phyloP scores from a whole-genome alignment of 371 early-diverging fungal species.

The Circinella minor region DNA sequence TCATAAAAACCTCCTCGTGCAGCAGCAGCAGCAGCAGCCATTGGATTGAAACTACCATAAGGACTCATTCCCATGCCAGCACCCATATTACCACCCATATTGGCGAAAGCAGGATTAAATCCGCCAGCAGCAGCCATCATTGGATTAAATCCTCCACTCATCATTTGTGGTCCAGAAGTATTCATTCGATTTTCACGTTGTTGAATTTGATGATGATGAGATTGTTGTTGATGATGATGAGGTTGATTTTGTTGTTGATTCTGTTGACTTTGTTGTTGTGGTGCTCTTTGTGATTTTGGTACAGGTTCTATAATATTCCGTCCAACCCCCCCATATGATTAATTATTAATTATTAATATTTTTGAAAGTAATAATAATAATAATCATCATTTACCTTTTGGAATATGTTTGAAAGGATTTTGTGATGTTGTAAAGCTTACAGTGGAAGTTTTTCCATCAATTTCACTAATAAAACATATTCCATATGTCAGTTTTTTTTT shows the following conservation, averaged over 20 bases:
- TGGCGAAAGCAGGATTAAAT: slow-evolving; percentile 21
- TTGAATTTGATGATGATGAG: too few species aligned
- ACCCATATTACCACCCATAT: slow-evolving; percentile 1
- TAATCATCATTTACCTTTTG: slow-evolving; percentile 46
- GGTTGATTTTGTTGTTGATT: neutral
- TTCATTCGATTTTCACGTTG: neutral
- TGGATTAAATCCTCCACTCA: slow-evolving; percentile 26
- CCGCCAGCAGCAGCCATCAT: slow-evolving; percentile 29
- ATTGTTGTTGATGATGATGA: neutral
- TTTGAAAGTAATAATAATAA: neutral
- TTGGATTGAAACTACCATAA: slow-evolving; percentile 36
- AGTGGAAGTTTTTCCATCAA: slow-evolving; percentile 39
- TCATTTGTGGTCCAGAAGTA: slow-evolving; percentile 18
- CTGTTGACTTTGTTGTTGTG: slow-evolving; percentile 8
- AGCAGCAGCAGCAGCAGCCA: slow-evolving; percentile 18
- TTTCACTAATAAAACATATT: slow-evolving; percentile 32
- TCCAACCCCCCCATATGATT: too few species aligned
- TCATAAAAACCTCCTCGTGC: slow-evolving; percentile 39
- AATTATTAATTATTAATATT: too few species aligned
- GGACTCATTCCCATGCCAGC: slow-evolving; percentile 23
- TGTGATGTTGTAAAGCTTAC: slow-evolving; percentile 40
- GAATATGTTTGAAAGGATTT: slow-evolving; percentile 55
- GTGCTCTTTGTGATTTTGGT: slow-evolving; percentile 31
- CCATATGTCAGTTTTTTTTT: neutral
- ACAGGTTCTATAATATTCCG: slow-evolving; percentile 27